A percentile compares a stretch with the other conserved stretches of the same genome.
Conservation (phyloP, 352 stramenopile genomes). For the Plasmopara halstedii region DNA sequence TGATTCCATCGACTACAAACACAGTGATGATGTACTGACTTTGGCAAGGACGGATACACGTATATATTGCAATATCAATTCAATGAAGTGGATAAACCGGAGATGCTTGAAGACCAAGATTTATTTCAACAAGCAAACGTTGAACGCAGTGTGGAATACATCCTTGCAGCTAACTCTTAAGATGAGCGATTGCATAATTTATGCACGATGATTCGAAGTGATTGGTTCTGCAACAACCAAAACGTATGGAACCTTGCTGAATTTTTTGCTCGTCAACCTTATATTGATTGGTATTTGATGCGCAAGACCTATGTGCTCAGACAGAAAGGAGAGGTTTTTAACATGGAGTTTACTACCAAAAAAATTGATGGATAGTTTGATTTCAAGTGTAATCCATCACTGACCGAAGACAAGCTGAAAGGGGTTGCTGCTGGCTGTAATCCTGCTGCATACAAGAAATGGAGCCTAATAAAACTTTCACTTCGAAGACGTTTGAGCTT, state of each 20-base stretch:
- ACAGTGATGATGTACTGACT: not conserved
- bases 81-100: not conserved
- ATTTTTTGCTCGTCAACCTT: slow-evolving; percentile 3
- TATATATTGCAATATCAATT: not conserved
- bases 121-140: slow-evolving; percentile 1
- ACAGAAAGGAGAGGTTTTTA: slow-evolving; percentile 2
- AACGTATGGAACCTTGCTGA: slow-evolving; percentile 1
- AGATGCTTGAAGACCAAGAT: not conserved
- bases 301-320: slow-evolving; percentile 1
- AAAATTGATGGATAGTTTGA: slow-evolving; percentile 1
- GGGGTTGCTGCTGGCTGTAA: slow-evolving; percentile 1
- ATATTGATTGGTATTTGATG: slow-evolving; percentile 1
- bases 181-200: not conserved
- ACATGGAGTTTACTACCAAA: slow-evolving; percentile 1
- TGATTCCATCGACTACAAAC: not conserved
- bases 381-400: slow-evolving; percentile 1
- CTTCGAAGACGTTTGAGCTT: not conserved
- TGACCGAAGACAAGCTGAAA: slow-evolving; percentile 2
- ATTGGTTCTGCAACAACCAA: slow-evolving; percentile 1
- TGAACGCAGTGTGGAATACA: not conserved
- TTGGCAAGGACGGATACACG: not conserved
- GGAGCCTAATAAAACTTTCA: not conserved
- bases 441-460: slow-evolving; percentile 1
- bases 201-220: slow-evolving; percentile 1
- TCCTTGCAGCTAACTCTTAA: not conserved